Base-by-base conservation (phyloP, 495 filamentous ascomycete species). In the Penicillium psychrofluorescens region DNA sequence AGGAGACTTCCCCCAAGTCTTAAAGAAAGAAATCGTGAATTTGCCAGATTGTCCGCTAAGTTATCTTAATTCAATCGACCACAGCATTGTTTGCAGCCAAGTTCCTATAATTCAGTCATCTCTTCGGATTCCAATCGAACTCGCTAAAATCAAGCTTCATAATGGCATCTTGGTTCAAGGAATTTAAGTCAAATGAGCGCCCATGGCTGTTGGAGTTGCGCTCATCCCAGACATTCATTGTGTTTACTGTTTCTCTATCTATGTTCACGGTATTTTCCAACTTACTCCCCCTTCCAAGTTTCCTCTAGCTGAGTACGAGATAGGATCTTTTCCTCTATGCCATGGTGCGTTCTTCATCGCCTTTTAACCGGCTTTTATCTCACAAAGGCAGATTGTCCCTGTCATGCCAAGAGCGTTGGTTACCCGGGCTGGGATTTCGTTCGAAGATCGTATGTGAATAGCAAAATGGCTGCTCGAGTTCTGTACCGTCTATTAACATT, bases 331-430 rank as follows among this genome's bases (percentile, higher is more conserved):
- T 53, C 41, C 33, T 53, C 30, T 53, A 53, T 43, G 50, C 46
- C 11, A 53, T 53, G 50, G 50, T 53, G 46, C 38, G 36, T 14
- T 32, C 27, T 28, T 22, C 36, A 15, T 29, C 15, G 30, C 27
- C 16, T 27, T 4, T 22, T 22, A 22, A 22, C 22, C 22, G 22
- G 3, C 22, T 22, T 6, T 22, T 0, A 22, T 6, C 16, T 28
- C 36, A 14, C 38, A 42, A 30, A 43, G 14, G 16, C 40, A 58
- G 55, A 54, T 58, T 38, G 48, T 58, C 11, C 55, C 55, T 9
- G 47, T 58, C 30, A 51, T 58, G 51, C 55, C 51, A 2, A 43
- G 42, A 8, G 48, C 43, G 13, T 35, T 58, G 14, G 51, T 58
- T 7, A 49, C 36, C 4, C 48, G 55, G 37, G 48, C 51, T 28